Evolutionary conservation across 306 rosid genomes (phyloP).

Genomic region (Quillaja saponaria): DNA sequence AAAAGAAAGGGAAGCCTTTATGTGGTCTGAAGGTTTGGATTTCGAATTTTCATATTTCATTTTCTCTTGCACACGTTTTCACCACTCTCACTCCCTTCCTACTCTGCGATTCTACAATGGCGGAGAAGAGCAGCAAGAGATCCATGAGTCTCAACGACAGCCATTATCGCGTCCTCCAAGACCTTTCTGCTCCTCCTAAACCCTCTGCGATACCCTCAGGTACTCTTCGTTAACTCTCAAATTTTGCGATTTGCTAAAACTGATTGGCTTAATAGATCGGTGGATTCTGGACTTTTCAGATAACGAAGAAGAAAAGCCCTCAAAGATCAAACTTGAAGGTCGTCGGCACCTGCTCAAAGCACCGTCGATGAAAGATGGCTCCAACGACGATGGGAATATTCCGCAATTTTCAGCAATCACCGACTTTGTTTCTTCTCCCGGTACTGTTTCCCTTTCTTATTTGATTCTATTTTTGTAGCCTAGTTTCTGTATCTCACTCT

Average conservation of each 20-base stretch:
- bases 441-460: conserved; percentile 28
- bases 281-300: too few relatives aligned
- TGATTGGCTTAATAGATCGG: too few relatives aligned
- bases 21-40: background rate
- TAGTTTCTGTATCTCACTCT: background rate
- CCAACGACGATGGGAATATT: conserved; percentile 17
- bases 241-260: background rate
- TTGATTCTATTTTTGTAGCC: too few relatives aligned
- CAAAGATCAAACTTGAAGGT: conserved; percentile 24
- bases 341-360: conserved; percentile 21
- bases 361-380: background rate
- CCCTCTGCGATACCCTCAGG: conserved; percentile 34
- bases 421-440: conserved; percentile 53
- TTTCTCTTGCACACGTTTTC: too few relatives aligned
- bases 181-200: conserved; percentile 69
- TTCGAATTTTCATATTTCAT: too few relatives aligned
- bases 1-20: background rate
- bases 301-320: conserved; percentile 20
- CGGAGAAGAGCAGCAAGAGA: conserved; percentile 46
- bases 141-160: conserved; percentile 78
- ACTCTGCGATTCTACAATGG: too few relatives aligned
- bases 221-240: background rate
- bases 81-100: too few relatives aligned
- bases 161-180: conserved; percentile 82
- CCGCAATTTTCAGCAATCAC: conserved; percentile 56